Evolutionary conservation across 192 early-diverging fungal species (phyloP).

Genomic region (Ambispora gerdemannii): DNA sequence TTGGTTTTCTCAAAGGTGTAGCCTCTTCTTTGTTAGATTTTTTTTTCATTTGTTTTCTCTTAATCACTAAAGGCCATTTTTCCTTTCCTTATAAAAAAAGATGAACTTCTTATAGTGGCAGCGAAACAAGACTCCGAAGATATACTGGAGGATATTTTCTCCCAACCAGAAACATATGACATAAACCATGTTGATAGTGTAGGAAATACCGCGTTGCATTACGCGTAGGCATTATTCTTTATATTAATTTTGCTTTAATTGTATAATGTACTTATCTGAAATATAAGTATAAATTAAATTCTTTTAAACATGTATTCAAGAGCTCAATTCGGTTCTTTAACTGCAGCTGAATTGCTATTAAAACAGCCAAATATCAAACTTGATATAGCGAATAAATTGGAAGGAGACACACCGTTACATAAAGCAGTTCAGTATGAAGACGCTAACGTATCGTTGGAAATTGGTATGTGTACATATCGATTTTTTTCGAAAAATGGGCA

Average conservation of each 20-base stretch:
- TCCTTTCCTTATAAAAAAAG: conserved; percentile 36
- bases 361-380: conserved; percentile 50
- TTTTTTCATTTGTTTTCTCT: background rate
- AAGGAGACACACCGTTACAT: conserved; percentile 66
- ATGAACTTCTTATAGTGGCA: conserved; percentile 67
- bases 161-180: conserved; percentile 43
- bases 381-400: conserved; percentile 52
- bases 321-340: conserved; percentile 55
- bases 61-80: background rate
- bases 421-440: conserved; percentile 60
- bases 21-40: background rate
- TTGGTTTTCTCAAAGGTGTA: background rate
- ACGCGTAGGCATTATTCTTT: conserved; percentile 47
- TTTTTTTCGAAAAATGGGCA: too few species aligned
- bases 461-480: conserved; percentile 38
- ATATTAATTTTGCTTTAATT: conserved; percentile 17
- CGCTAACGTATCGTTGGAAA: conserved; percentile 53
- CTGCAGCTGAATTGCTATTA: conserved; percentile 57
- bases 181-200: conserved; percentile 60
- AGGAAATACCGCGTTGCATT: conserved; percentile 69
- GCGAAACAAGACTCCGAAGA: conserved; percentile 70
- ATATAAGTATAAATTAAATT: background rate
- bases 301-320: conserved; percentile 26
- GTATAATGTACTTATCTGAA: background rate
- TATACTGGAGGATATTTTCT: conserved; percentile 58